Conservation (phyloP, 345 rosid species). For the Lumnitzera racemosa region DNA sequence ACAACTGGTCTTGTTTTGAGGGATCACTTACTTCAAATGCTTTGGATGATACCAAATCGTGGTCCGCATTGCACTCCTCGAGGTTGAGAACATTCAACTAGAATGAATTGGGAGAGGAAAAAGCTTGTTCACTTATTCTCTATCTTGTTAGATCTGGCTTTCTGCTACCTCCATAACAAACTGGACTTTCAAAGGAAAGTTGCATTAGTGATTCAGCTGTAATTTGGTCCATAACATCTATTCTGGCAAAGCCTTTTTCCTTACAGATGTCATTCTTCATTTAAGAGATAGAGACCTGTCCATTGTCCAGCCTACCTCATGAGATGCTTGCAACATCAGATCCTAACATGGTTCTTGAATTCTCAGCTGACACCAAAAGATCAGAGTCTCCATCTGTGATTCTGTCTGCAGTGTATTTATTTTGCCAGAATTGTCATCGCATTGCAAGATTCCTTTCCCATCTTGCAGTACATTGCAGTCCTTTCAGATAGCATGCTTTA, state of each 20-base stretch:
- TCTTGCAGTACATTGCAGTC: neutral
- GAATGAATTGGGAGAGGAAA: constrained; percentile 44
- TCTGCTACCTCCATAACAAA: constrained; percentile 13
- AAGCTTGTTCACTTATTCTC: constrained; percentile 24
- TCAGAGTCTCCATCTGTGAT: constrained; percentile 4
- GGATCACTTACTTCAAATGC: constrained; percentile 30
- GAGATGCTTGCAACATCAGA: constrained; percentile 11
- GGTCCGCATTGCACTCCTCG: constrained; percentile 37
- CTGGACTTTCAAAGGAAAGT: constrained; percentile 24
- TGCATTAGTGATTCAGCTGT: constrained; percentile 62
- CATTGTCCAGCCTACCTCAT: constrained; percentile 16
- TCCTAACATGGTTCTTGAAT: constrained; percentile 2
- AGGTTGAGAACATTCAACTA: constrained; percentile 46
- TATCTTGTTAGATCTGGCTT: constrained; percentile 16
- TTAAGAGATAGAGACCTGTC: constrained; percentile 13
- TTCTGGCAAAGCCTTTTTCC: constrained; percentile 20
- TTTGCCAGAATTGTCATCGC: constrained; percentile 24
- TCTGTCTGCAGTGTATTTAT: constrained; percentile 15
- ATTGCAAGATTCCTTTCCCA: neutral
- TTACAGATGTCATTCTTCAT: constrained; percentile 3
- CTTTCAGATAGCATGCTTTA: neutral
- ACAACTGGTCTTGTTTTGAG: constrained; percentile 35
- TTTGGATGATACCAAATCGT: constrained; percentile 45
- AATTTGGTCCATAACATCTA: constrained; percentile 23
- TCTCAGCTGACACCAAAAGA: neutral